phyloP scores from a whole-genome alignment of 2,329 filamentous ascomycete species.

The Alternaria rosae region DNA sequence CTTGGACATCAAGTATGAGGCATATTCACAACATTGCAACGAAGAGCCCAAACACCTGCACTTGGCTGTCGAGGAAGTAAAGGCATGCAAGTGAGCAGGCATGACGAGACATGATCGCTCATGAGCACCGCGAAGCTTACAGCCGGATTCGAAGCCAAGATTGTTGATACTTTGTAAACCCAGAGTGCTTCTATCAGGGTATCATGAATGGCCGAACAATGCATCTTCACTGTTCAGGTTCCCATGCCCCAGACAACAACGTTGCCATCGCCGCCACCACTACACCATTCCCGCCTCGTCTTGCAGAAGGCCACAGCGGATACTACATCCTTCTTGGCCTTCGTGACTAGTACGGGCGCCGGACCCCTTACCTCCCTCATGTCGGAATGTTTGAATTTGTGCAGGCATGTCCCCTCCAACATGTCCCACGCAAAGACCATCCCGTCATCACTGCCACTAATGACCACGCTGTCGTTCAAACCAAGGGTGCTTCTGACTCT shows the following conservation, averaged over 20 bases:
- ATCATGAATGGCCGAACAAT: neutral
- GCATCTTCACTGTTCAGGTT: neutral
- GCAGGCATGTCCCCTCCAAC: conserved; percentile 72
- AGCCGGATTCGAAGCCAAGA: neutral
- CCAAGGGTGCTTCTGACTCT: conserved; percentile 80
- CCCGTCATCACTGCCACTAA: conserved; percentile 83
- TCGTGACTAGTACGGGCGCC: conserved; percentile 41
- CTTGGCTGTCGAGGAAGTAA: too few species aligned
- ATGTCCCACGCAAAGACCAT: conserved; percentile 84
- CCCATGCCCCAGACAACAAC: conserved; percentile 46
- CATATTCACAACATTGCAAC: too few species aligned
- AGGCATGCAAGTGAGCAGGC: too few species aligned
- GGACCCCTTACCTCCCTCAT: conserved; percentile 37
- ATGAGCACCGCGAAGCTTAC: neutral
- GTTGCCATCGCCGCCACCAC: conserved; percentile 58
- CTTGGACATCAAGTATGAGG: too few species aligned
- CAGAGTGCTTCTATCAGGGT: neutral
- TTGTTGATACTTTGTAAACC: neutral
- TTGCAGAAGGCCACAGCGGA: conserved; percentile 58
- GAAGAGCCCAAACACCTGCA: too few species aligned
- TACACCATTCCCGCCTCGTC: conserved; percentile 56
- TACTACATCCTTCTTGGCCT: conserved; percentile 55
- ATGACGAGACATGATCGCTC: neutral
- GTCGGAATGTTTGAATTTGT: conserved; percentile 62
- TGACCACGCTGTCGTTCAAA: conserved; percentile 75